phyloP scores from a whole-genome alignment of 768 basidiomycete genomes.

The Agrocybe praecox region DNA sequence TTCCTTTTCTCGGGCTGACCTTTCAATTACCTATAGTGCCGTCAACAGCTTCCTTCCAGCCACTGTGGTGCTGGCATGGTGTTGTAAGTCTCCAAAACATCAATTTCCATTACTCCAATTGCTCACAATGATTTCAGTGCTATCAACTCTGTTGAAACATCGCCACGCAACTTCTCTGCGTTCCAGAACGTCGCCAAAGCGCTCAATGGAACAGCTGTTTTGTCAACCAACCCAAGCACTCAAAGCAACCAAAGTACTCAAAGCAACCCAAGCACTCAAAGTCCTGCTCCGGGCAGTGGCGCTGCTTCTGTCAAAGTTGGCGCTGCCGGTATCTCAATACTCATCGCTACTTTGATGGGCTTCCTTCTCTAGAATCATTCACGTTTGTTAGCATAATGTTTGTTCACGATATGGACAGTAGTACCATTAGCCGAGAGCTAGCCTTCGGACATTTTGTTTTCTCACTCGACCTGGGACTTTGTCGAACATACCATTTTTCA shows the following conservation, averaged over 20 bases:
- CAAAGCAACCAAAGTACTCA: no score
- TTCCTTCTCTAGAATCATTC: slow-evolving; percentile 30
- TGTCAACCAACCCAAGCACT: slow-evolving; percentile 29
- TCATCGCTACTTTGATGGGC: slow-evolving; percentile 31
- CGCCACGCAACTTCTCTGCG: slow-evolving; percentile 52
- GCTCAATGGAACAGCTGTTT: slow-evolving; percentile 51
- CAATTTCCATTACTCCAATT: neutral
- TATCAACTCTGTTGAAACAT: slow-evolving; percentile 57
- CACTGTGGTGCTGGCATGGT: slow-evolving; percentile 60
- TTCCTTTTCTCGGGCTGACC: neutral
- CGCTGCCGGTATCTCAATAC: slow-evolving; percentile 29
- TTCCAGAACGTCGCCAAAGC: slow-evolving; percentile 58
- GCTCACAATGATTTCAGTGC: slow-evolving; percentile 31
- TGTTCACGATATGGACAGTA: slow-evolving; percentile 26
- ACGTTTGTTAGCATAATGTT: slow-evolving; percentile 13
- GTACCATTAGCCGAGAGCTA: slow-evolving; percentile 24
- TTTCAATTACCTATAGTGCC: slow-evolving; percentile 32
- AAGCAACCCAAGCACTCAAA: slow-evolving; percentile 17
- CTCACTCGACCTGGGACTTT: slow-evolving; percentile 20
- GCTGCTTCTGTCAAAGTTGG: slow-evolving; percentile 35
- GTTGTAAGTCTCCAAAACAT: slow-evolving; percentile 36
- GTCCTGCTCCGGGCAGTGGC: slow-evolving; percentile 22
- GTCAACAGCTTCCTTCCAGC: slow-evolving; percentile 36
- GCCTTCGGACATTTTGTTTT: slow-evolving; percentile 24
- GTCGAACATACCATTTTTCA: slow-evolving; percentile 20